These are phyloP conservation scores for Lathyrus tuberosus DNA, from an alignment of 306 rosid genomes.

Conservation along the genomic window DNA sequence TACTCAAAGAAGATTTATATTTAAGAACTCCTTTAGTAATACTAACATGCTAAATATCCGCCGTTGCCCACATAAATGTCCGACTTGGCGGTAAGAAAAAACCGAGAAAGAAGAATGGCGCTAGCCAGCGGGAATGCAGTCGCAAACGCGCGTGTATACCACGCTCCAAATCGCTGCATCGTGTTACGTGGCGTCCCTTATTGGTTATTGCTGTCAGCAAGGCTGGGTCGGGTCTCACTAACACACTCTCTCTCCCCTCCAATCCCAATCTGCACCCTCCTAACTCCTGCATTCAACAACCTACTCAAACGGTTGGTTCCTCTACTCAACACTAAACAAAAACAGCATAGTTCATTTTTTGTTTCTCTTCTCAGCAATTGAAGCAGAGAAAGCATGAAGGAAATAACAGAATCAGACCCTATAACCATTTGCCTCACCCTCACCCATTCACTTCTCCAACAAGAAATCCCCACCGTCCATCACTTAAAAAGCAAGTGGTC, in stretches of 20 bases:
- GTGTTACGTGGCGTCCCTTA: background rate
- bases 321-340: no score
- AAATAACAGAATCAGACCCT: slow-evolving; percentile 47
- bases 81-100: background rate
- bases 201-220: background rate
- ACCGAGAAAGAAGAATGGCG: background rate
- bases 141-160: background rate
- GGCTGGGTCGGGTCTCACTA: background rate
- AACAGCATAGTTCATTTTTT: no score
- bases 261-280: background rate
- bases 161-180: background rate
- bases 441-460: slow-evolving; percentile 46
- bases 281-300: background rate
- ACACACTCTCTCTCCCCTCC: background rate
- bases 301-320: background rate
- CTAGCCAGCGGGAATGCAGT: background rate
- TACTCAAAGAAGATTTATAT: no score
- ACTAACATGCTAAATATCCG: background rate
- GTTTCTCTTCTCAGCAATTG: no score
- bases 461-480: slow-evolving; percentile 52
- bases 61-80: background rate
- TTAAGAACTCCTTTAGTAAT: no score
- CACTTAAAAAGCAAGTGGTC: slow-evolving; percentile 83
- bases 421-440: slow-evolving; percentile 42
- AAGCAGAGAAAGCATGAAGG: slow-evolving; percentile 50